A percentile compares a stretch with the other conserved stretches of the same genome.
These are phyloP conservation scores for Blastobotrys mokoenaii DNA, from an alignment of 805 yeast genomes.

Conservation along the genomic window DNA sequence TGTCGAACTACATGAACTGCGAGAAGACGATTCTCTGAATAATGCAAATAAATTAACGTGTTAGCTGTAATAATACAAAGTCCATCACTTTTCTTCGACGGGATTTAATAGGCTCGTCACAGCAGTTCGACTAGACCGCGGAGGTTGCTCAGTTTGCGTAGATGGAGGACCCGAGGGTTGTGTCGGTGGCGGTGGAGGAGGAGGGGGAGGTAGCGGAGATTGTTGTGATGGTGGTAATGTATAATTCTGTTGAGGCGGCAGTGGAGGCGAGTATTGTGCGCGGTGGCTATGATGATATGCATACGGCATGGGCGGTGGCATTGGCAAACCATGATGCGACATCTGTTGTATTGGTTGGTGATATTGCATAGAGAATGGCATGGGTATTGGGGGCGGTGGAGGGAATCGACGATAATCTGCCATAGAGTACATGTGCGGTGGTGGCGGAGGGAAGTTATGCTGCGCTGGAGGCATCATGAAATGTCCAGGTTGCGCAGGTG, in stretches of 20 bases:
- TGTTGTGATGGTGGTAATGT: background rate
- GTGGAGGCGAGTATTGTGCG: background rate
- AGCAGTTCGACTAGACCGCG: constrained; percentile 2
- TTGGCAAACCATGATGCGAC: background rate
- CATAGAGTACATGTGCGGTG: background rate
- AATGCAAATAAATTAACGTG: too few species aligned
- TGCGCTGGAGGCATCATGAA: background rate
- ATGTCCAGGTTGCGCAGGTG: background rate
- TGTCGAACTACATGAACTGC: too few species aligned
- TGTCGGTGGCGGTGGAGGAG: background rate
- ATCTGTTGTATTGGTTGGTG: background rate
- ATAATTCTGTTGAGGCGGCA: background rate
- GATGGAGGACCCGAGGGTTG: background rate
- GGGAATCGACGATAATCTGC: too few species aligned
- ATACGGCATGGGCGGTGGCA: background rate
- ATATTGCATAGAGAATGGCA: background rate
- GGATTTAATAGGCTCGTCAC: constrained; percentile 1
- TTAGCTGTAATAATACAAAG: too few species aligned
- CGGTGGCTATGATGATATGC: background rate
- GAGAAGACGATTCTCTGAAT: too few species aligned
- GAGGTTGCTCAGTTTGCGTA: background rate
- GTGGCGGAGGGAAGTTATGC: background rate
- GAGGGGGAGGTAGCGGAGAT: background rate
- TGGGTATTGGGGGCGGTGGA: background rate
- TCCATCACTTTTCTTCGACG: background rate